Evolutionary conservation across 1,284 basidiomycete species (phyloP).

Genomic region (Apiotrichum gamsii): DNA sequence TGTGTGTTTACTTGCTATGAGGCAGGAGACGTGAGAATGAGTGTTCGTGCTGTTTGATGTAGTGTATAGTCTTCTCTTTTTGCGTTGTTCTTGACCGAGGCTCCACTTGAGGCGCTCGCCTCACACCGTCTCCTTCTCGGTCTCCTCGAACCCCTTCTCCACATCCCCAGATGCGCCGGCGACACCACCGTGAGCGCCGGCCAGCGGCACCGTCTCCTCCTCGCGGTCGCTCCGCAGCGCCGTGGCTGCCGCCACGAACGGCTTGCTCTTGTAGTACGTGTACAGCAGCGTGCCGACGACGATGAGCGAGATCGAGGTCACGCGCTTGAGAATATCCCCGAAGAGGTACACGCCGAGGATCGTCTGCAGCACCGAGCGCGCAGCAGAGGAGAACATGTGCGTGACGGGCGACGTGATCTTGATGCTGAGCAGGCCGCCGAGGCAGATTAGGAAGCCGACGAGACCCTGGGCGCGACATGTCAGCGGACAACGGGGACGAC

Average conservation of each 20-base stretch:
- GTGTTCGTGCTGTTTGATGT: too few species aligned
- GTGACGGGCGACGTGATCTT: conserved; percentile 31
- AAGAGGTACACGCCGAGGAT: conserved; percentile 8
- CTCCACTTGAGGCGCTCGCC: too few species aligned
- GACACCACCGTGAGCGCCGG: too few species aligned
- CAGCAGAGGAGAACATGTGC: conserved; percentile 26
- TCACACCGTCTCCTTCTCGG: too few species aligned
- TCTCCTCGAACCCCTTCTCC: too few species aligned
- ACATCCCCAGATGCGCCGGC: too few species aligned
- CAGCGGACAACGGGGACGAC: too few species aligned
- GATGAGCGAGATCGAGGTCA: conserved; percentile 14
- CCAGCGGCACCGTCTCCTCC: too few species aligned
- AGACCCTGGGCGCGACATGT: conserved; percentile 22
- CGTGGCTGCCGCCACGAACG: neutral
- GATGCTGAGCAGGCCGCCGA: conserved; percentile 25
- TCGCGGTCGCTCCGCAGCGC: neutral
- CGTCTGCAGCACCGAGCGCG: conserved; percentile 20
- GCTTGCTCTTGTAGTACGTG: conserved; percentile 13
- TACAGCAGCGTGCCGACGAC: conserved; percentile 14
- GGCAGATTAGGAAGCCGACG: conserved; percentile 25
- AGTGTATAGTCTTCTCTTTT: too few species aligned
- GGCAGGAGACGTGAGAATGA: too few species aligned
- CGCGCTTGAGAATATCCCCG: conserved; percentile 3
- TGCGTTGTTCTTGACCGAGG: too few species aligned
- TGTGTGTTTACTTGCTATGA: too few species aligned